Evolutionary conservation across 148 eudicot species (phyloP).

Genomic region (Arctostaphylos glauca): DNA sequence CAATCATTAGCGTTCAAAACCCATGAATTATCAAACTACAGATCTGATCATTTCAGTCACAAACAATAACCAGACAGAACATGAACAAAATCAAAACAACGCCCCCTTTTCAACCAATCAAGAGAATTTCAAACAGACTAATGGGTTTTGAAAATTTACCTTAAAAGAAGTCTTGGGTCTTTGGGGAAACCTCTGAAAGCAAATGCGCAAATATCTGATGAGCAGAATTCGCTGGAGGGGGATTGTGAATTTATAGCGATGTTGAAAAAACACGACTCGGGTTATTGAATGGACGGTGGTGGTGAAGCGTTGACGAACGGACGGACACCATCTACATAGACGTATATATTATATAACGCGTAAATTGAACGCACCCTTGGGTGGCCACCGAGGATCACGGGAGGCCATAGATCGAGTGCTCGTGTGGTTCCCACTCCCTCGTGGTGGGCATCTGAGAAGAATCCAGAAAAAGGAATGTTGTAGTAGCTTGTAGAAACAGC

Average conservation of each 20-base stretch:
- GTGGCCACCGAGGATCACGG: no score
- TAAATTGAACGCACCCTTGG: constrained; percentile 2
- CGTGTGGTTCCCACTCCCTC: not conserved
- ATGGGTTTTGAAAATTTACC: not conserved
- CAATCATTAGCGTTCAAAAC: not conserved
- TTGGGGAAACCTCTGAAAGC: not conserved
- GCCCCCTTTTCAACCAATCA: not conserved
- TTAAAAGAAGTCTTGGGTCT: not conserved
- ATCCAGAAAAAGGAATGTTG: not conserved
- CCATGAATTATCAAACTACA: not conserved
- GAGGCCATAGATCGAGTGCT: no score
- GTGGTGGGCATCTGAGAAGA: not conserved
- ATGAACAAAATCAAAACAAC: not conserved
- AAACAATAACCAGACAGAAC: not conserved
- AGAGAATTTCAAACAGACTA: not conserved
- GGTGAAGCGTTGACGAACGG: not conserved
- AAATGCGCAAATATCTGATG: not conserved
- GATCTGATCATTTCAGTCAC: not conserved
- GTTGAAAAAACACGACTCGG: not conserved
- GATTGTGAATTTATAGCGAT: not conserved
- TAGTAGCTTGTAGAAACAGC: not conserved
- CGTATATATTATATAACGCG: not conserved
- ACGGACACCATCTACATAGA: not conserved
- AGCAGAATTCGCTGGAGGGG: not conserved
- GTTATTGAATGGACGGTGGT: not conserved